Percentiles rank a stretch among this genome's conserved stretches.
These are phyloP conservation scores for Cryptosporidium xiaoi DNA, from an alignment of 169 alveolate genomes.

Conservation along the genomic window DNA sequence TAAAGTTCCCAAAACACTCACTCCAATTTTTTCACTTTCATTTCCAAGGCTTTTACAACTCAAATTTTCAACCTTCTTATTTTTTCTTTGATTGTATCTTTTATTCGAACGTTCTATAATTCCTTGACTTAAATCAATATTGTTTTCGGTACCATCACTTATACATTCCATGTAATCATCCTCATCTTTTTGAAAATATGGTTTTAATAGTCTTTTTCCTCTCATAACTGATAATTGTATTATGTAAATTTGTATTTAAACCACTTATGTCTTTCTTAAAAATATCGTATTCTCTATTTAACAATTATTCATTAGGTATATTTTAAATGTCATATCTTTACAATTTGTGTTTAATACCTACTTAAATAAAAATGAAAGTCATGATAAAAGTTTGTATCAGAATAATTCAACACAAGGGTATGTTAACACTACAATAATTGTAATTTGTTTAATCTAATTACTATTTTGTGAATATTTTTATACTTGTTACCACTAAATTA, in stretches of 20 bases:
- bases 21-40: not conserved
- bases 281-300: not conserved
- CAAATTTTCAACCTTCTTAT: not conserved
- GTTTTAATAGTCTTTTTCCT: constrained; percentile 18
- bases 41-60: not conserved
- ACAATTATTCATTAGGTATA: too few relatives aligned
- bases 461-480: not conserved
- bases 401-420: too few relatives aligned
- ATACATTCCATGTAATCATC: not conserved
- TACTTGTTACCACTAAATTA: not conserved
- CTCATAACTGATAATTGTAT: too few relatives aligned
- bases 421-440: too few relatives aligned
- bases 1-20: constrained; percentile 34
- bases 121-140: not conserved
- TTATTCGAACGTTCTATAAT: not conserved
- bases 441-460: too few relatives aligned
- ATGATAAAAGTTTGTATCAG: too few relatives aligned
- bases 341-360: too few relatives aligned
- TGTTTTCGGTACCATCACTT: not conserved
- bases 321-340: too few relatives aligned
- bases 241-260: not conserved
- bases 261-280: not conserved
- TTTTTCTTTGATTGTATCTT: not conserved
- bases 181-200: not conserved
- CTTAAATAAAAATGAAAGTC: too few relatives aligned